phyloP scores from a whole-genome alignment of 805 yeast genomes.

The Maudiozyma turicensis region DNA sequence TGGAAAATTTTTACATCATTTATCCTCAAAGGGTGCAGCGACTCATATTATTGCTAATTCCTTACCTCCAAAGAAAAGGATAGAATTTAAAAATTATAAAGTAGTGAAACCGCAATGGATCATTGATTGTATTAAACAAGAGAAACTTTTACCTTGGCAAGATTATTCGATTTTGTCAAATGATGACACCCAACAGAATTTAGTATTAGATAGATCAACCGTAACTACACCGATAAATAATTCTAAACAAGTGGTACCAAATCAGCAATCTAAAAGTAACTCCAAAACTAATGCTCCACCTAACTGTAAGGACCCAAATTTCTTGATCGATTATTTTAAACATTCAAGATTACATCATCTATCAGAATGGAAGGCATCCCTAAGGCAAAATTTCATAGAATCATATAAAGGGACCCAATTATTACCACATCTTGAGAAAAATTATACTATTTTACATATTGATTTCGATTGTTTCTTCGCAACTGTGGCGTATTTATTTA shows the following conservation, averaged over 20 bases:
- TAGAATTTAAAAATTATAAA: slow-evolving; percentile 54
- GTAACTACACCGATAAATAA: neutral
- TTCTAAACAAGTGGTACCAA: neutral
- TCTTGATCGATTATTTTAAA: slow-evolving; percentile 59
- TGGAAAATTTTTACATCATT: slow-evolving; percentile 61
- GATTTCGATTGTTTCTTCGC: slow-evolving; percentile 96
- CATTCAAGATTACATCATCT: slow-evolving; percentile 83
- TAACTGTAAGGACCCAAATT: slow-evolving; percentile 71
- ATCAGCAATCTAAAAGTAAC: neutral
- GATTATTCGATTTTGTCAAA: slow-evolving; percentile 33
- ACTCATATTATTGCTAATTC: slow-evolving; percentile 80
- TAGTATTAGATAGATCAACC: slow-evolving; percentile 18
- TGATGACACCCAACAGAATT: slow-evolving; percentile 49
- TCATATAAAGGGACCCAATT: slow-evolving; percentile 1
- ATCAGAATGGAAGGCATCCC: slow-evolving; percentile 74
- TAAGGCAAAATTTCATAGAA: slow-evolving; percentile 50
- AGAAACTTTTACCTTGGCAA: slow-evolving; percentile 56
- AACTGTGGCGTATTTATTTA: slow-evolving; percentile 61
- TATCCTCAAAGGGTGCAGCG: slow-evolving; percentile 60
- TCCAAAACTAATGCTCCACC: slow-evolving; percentile 8
- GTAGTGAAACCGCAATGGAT: slow-evolving; percentile 85
- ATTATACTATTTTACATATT: slow-evolving; percentile 51
- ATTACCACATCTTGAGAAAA: neutral
- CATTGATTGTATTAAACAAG: slow-evolving; percentile 44
- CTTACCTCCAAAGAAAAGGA: slow-evolving; percentile 64